Percentiles rank a stretch among this genome's conserved stretches.
These are phyloP conservation scores for Penicillium nordicum DNA, from an alignment of 2,329 filamentous ascomycete species.

Conservation along the genomic window DNA sequence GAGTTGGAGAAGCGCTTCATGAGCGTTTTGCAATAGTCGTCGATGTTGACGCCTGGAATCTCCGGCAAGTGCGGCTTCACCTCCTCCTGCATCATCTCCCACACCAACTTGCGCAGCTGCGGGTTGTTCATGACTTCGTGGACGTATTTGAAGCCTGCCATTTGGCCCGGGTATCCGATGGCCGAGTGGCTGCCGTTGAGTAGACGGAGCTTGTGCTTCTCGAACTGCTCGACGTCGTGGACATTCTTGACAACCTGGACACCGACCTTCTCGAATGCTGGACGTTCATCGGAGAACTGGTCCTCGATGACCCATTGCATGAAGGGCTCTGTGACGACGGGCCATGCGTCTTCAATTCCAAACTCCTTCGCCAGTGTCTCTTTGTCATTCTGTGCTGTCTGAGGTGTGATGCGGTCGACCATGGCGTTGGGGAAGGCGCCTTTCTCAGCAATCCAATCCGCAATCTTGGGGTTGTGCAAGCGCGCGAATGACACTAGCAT, in stretches of 20 bases:
- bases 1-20: constrained; percentile 57
- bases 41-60: constrained; percentile 51
- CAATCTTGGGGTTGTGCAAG: constrained; percentile 47
- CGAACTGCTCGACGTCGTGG: constrained; percentile 53
- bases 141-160: constrained; percentile 54
- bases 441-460: constrained; percentile 49
- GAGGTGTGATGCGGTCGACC: constrained; percentile 56
- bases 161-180: constrained; percentile 51
- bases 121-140: constrained; percentile 54
- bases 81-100: constrained; percentile 56
- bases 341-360: constrained; percentile 51
- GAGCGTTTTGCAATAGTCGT: constrained; percentile 53
- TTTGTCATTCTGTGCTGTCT: constrained; percentile 49
- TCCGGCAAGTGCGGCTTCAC: constrained; percentile 52
- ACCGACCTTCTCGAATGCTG: constrained; percentile 52
- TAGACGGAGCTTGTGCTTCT: constrained; percentile 56
- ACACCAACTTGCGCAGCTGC: constrained; percentile 47
- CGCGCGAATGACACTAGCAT: constrained; percentile 53
- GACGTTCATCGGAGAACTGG: constrained; percentile 51
- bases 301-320: constrained; percentile 58
- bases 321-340: constrained; percentile 55
- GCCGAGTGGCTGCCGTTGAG: constrained; percentile 55
- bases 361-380: constrained; percentile 44
- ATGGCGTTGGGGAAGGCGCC: constrained; percentile 55
- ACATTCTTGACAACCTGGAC: constrained; percentile 53